Evolutionary conservation across 2,329 filamentous ascomycete genomes (phyloP).

Genomic region (Chaetomium sp.): DNA sequence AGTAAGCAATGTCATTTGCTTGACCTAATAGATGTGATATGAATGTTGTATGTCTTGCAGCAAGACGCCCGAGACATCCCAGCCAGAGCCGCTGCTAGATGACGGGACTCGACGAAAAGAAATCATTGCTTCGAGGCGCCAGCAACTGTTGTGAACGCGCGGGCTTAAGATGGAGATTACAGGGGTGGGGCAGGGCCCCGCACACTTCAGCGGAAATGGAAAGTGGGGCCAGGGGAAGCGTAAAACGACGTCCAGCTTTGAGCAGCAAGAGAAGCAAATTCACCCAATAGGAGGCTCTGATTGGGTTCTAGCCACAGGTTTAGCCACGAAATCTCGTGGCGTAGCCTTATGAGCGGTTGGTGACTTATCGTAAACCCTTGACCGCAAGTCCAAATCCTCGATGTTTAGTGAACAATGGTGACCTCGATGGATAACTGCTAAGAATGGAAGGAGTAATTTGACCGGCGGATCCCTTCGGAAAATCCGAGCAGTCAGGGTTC

Average conservation of each 20-base stretch:
- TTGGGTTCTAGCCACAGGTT: neutral
- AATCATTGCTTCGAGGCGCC: neutral
- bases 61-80: neutral
- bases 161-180: conserved; percentile 18
- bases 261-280: neutral
- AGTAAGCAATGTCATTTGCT: neutral
- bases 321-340: neutral
- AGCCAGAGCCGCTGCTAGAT: neutral
- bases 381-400: neutral
- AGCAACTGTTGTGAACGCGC: neutral
- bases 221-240: neutral
- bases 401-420: neutral
- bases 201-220: neutral
- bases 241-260: conserved; percentile 8
- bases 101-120: neutral
- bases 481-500: neutral
- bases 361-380: neutral
- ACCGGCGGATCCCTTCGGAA: neutral
- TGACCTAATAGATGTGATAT: neutral
- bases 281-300: neutral
- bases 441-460: conserved; percentile 7
- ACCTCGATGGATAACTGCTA: neutral
- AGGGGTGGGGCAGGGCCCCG: neutral
- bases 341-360: neutral
- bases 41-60: neutral